Base-by-base conservation (phyloP, 257 asterid genomes). In the Misopates orontium region DNA sequence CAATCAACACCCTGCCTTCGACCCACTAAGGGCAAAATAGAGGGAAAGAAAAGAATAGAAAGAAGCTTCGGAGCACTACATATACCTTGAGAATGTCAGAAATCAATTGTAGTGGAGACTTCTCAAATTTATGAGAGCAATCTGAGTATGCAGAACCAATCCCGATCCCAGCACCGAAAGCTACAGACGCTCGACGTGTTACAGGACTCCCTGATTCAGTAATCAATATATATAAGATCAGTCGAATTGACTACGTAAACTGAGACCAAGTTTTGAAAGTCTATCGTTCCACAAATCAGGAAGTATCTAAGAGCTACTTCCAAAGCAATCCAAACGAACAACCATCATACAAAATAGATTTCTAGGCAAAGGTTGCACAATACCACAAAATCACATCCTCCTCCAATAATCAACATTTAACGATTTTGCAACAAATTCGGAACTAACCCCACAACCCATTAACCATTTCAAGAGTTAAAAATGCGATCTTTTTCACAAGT, bases 101-200 rank as follows among this genome's bases (percentile, higher is more conserved):
- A 28, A 75, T 73, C 71, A 74, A 67, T 70, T 78, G 78, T 31
- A 78, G 63, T 4, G 82, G 65, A 74, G 90, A 75, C 16, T 77
- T 80, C 62, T 66, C 84, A 72, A 83, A 82, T 60, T 75, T 87
- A 36, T 73, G 79, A 48, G 93, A 83, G 78, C 96, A 89, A 16
- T 92, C 97, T 16, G 88, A 66, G 79, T 85, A 92, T 28, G 98
- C 93, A 73, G 93, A 83, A 60, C 98, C 98, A 55, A 92, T 74
- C 50, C 97, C 98, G 55, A 83, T 47, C 55, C 96, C 97, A 58
- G 95, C 95, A 64, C 91, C 98, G 63, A 92, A 84, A 62, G 93
- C 87, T 41, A 90, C 87, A 22, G 97, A 79, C 28, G 96, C 95
- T 96, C 96, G 87, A 62, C 96, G 95, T 61, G 96, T 85, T 23